phyloP scores from a whole-genome alignment of 2,329 filamentous ascomycete species.

The Cyphellophora europaea region DNA sequence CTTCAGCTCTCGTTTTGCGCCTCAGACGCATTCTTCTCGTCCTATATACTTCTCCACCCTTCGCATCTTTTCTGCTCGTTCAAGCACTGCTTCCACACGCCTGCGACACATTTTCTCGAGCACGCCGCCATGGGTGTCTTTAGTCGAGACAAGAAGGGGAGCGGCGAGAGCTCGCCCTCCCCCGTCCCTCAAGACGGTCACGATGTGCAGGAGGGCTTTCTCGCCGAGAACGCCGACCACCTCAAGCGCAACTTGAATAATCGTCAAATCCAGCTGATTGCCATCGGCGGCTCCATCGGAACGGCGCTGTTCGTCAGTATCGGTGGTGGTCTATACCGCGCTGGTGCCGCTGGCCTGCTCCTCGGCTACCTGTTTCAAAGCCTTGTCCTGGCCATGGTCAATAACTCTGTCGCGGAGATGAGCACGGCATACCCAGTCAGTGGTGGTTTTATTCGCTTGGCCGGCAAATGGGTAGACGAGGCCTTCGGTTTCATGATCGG shows the following conservation, averaged over 20 bases:
- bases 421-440: constrained; percentile 32
- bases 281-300: constrained; percentile 28
- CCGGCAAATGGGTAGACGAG: constrained; percentile 34
- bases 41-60: too few species aligned
- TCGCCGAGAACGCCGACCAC: constrained; percentile 9
- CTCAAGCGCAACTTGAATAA: constrained; percentile 9
- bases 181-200: background rate
- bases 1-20: too few species aligned
- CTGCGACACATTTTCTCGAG: too few species aligned
- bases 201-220: constrained; percentile 34
- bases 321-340: constrained; percentile 22
- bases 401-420: constrained; percentile 36
- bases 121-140: too few species aligned
- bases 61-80: too few species aligned
- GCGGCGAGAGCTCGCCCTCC: background rate
- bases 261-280: constrained; percentile 12
- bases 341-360: constrained; percentile 28
- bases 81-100: too few species aligned
- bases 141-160: background rate
- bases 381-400: constrained; percentile 25
- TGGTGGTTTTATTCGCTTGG: constrained; percentile 30
- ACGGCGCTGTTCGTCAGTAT: constrained; percentile 29
- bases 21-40: too few species aligned
- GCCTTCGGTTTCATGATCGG: constrained; percentile 34
- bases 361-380: constrained; percentile 24